Evolutionary conservation across 805 yeast species (phyloP), one percentile per base, ranked within the genome.

Genomic region (Debaryomyces maramus): DNA sequence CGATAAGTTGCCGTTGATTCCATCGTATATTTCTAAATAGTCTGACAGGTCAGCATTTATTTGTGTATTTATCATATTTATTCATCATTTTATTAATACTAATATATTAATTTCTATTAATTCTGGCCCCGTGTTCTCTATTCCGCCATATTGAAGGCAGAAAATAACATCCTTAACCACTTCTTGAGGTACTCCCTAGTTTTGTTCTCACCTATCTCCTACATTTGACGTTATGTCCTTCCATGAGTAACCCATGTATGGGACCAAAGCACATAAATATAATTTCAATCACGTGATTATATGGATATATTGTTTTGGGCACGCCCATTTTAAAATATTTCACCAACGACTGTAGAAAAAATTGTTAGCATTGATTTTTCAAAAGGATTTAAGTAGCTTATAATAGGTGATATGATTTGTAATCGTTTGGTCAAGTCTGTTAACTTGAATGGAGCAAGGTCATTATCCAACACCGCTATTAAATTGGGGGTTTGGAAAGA

Each of bases 401-500:
- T 26, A 28, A 22, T 27, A 36, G 15, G 21, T 22, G 38, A 13
- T 14, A 20, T 28, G 28, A 24, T 24, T 24, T 13, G 28, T 24
- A 24, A 24, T 24, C 28, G 28, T 24, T 22, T 36, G 15, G 23
- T 28, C 29, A 36, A 13, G 27, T 28, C 38, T 8, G 32, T 36
- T 6, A 28, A 21, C 24, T 21, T 17, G 4, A 17, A 30, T 5
- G n/a, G 17, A 13, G 15, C 13, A 16, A 40, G 44, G 19, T 27
- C 15, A n/a, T 28, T 40, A 4, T 24, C 40, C 22, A 19, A 38
- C 10, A 30, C 38, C 15, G 10, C 22, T 10, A n/a, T 11, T 11
- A 36, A 30, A 22, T 16, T 26, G 23, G 56, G 57, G 2, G 52
- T 57, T 17, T 68, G 73, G 75, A 41, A 52, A 14, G 68, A 67